phyloP scores from a whole-genome alignment of 2,329 filamentous ascomycete genomes.

The Apiospora rasikravindrae region DNA sequence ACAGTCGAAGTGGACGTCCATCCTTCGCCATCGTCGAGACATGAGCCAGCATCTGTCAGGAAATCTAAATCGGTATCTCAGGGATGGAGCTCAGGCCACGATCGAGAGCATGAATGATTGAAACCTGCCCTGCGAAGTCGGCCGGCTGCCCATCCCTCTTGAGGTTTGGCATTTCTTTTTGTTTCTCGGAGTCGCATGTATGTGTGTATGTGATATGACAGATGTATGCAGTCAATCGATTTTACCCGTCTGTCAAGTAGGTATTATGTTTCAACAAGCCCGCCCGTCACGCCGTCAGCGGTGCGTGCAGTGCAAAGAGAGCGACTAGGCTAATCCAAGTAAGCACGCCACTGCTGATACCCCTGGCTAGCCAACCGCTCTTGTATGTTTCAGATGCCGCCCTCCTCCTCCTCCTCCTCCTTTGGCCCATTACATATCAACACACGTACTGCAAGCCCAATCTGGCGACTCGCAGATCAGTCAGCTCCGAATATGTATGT shows the following conservation, averaged over 20 bases:
- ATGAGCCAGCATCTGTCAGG: not conserved
- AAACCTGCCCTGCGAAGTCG: not conserved
- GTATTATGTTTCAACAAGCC: not conserved
- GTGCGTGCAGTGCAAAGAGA: not conserved
- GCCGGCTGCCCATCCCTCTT: not conserved
- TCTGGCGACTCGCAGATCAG: constrained; percentile 16
- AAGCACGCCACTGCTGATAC: constrained; percentile 19
- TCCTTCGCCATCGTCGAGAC: not conserved
- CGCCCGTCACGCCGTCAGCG: not conserved
- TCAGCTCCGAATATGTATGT: not conserved
- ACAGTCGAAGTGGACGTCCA: constrained; percentile 1
- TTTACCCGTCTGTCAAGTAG: not conserved
- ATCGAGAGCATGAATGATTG: not conserved
- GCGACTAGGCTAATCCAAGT: not conserved
- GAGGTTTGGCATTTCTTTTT: not conserved
- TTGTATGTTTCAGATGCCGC: constrained; percentile 21
- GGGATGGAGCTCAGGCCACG: not conserved
- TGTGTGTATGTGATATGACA: not conserved
- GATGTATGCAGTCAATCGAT: not conserved
- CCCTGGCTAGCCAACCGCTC: constrained; percentile 7
- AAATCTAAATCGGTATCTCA: constrained; percentile 17
- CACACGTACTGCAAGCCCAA: constrained; percentile 13
- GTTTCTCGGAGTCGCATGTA: not conserved
- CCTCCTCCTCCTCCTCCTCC: no score
- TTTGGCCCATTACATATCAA: constrained; percentile 1